Evolutionary conservation across 257 asterid genomes (phyloP).

Genomic region (Nyctanthes arbortristis): DNA sequence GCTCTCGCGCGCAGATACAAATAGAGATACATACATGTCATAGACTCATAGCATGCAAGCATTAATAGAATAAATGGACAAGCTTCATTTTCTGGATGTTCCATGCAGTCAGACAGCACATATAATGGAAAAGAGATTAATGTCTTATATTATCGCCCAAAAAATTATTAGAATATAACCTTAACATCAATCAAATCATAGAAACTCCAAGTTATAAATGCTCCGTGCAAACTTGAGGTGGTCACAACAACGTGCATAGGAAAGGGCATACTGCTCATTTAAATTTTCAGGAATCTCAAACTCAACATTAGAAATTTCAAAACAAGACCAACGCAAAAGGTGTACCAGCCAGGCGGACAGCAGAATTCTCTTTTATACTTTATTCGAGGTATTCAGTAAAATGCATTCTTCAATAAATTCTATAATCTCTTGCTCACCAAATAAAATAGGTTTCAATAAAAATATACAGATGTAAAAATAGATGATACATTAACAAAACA

Average conservation of each 20-base stretch:
- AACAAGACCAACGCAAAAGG: not conserved
- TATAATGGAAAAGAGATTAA: not conserved
- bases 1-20: not conserved
- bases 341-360: not conserved
- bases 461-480: not conserved
- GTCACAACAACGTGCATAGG: not conserved
- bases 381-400: not conserved
- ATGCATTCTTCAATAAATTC: not conserved
- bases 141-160: not conserved
- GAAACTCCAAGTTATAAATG: no score
- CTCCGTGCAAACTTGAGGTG: not conserved
- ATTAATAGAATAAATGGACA: not conserved
- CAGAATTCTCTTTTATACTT: not conserved
- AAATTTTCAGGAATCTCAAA: not conserved
- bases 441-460: slow-evolving; percentile 8
- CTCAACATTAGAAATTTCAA: not conserved
- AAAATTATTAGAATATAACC: not conserved
- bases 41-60: not conserved
- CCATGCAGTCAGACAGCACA: slow-evolving; percentile 6
- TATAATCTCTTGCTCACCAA: slow-evolving; percentile 7
- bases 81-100: slow-evolving; percentile 1
- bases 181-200: not conserved
- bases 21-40: not conserved
- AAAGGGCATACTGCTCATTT: not conserved
- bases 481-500: not conserved